Conservation (phyloP, 805 yeast species). For the Yamadazyma endophytica region DNA sequence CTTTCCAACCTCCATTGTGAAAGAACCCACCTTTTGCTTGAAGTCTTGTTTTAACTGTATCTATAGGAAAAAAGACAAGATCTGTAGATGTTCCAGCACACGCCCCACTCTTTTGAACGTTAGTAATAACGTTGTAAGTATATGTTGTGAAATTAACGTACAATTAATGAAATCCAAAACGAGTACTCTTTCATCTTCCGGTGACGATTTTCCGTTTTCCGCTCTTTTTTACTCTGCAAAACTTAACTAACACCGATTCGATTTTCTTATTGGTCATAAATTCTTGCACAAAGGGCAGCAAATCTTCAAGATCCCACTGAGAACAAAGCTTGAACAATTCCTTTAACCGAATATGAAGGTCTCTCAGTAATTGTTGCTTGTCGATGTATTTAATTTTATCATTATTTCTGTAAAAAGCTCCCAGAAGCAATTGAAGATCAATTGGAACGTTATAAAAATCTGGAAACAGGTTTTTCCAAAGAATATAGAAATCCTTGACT, state of each 20-base stretch:
- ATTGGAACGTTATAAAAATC: constrained; percentile 58
- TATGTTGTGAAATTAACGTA: constrained; percentile 3
- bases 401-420: constrained; percentile 20
- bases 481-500: constrained; percentile 54
- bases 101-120: constrained; percentile 61
- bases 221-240: constrained; percentile 29
- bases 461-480: constrained; percentile 63
- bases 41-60: constrained; percentile 87
- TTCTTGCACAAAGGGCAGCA: constrained; percentile 27
- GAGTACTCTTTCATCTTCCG: constrained; percentile 14
- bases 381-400: constrained; percentile 53
- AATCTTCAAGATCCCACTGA: constrained; percentile 39
- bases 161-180: constrained; percentile 10
- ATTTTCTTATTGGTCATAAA: constrained; percentile 32
- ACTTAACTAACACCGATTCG: constrained; percentile 34
- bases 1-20: constrained; percentile 87
- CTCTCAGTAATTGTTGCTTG: constrained; percentile 40
- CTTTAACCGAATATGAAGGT: constrained; percentile 18
- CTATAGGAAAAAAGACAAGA: constrained; percentile 91
- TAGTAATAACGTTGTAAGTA: not conserved
- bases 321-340: constrained; percentile 26
- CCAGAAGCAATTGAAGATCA: constrained; percentile 50
- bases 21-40: constrained; percentile 97
- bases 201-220: constrained; percentile 30
- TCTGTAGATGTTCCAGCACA: constrained; percentile 97